phyloP scores from a whole-genome alignment of 2,329 filamentous ascomycete genomes.

The Colletotrichum salicis region DNA sequence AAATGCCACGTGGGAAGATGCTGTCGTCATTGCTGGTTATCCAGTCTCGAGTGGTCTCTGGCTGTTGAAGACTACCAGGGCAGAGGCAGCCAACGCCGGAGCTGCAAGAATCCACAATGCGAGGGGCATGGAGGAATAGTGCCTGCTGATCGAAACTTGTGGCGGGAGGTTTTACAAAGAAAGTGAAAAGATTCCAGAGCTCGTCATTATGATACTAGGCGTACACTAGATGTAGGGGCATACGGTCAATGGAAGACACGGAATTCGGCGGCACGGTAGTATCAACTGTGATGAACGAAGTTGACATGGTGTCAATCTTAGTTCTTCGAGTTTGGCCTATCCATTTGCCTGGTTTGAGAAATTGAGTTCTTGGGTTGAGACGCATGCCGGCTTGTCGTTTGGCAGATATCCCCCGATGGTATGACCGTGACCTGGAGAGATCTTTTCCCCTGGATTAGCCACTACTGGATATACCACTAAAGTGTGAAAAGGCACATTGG shows the following conservation, averaged over 20 bases:
- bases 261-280: neutral
- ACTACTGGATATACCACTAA: neutral
- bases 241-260: neutral
- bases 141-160: neutral
- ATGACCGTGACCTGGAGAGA: neutral
- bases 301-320: neutral
- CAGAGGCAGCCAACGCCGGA: neutral
- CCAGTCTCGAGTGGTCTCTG: conserved; percentile 7
- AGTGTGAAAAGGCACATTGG: neutral
- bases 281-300: neutral
- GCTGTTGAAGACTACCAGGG: neutral
- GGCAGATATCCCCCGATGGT: neutral
- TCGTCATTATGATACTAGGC: neutral
- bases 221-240: neutral
- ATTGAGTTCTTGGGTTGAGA: neutral
- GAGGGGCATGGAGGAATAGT: neutral
- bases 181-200: neutral
- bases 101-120: neutral
- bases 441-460: neutral
- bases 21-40: neutral
- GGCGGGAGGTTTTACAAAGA: neutral
- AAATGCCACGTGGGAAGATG: neutral
- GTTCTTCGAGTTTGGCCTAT: neutral
- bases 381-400: neutral
- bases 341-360: neutral